Conservation (phyloP, 257 asterid genomes). For the Jasminum sambac region DNA sequence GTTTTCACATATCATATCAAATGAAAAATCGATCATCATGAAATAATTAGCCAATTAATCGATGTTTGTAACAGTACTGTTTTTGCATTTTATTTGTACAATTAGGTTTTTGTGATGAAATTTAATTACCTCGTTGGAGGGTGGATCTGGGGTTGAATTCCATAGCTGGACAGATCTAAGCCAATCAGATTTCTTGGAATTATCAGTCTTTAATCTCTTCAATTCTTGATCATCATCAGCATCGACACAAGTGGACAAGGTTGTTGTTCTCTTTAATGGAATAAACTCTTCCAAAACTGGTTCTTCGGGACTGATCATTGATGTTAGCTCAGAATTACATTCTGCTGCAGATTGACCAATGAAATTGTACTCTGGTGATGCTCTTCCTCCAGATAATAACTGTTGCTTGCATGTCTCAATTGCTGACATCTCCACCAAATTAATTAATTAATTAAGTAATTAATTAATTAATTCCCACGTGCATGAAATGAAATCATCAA, state of each 20-base stretch:
- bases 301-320: constrained; percentile 43
- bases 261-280: constrained; percentile 11
- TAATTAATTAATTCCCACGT: no score
- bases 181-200: constrained; percentile 65
- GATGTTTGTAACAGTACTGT: no score
- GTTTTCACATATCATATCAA: no score
- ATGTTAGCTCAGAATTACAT: constrained; percentile 73
- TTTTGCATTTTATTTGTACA: no score
- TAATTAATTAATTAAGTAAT: no score
- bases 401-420: constrained; percentile 84
- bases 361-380: constrained; percentile 39
- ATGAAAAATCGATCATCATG: no score
- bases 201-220: constrained; percentile 1
- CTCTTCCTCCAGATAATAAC: constrained; percentile 35
- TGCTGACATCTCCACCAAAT: constrained; percentile 39
- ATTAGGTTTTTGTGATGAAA: not conserved
- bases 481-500: no score
- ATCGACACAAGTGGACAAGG: not conserved
- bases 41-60: no score
- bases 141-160: constrained; percentile 72
- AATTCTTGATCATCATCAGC: constrained; percentile 4
- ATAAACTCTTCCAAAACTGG: constrained; percentile 63
- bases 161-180: constrained; percentile 79
- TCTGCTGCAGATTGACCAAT: constrained; percentile 49
- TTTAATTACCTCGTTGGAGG: constrained; percentile 49